Evolutionary conservation across 805 yeast species (phyloP), one percentile per base, ranked within the genome.

Genomic region (Pichia rugopelliculosa): DNA sequence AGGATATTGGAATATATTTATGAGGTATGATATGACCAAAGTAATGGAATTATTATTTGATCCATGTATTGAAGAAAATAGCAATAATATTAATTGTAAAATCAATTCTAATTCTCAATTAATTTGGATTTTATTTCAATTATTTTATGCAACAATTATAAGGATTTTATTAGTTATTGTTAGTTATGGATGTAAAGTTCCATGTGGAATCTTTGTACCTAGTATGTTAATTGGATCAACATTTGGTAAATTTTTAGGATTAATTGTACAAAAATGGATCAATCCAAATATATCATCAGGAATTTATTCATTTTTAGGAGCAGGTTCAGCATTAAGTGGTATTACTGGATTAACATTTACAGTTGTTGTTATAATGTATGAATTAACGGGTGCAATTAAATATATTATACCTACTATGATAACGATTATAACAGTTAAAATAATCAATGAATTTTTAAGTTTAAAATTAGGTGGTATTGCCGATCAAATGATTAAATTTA

Each of bases 151-250:
- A 0, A 84, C 96, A 0, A 53, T 80, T 0, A 66, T 87, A 5
- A 72, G 99, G 47, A 78, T 82, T 69, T 53, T 74, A 0, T 72
- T 93, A 43, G 87, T 93, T 24, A 76, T 89, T 24, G 72, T 93
- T 15, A 84, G 98, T 0, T 93, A 95, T 62, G 96, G 96, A 3
- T 82, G 89, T 52, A 88, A 84, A 65, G 90, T 91, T 0, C 99
- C 99, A 0, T 95, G 97, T n/a, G 99, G 99, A 15, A 87, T 91
- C 6, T 84, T 93, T 66, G 95, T 93, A 46, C 99, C 99, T 3
- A 86, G 96, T 1, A 87, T 93, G 95, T 90, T 96, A 0, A 85
- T 89, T 1, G 99, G 99, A 21, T 97, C 98, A 0, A 79, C 96
- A 0, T 85, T 87, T 65, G 99, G 99, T 8, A 74, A 97, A 45